phyloP scores from a whole-genome alignment of 331 rosid species.

The Stylosanthes scabra region DNA sequence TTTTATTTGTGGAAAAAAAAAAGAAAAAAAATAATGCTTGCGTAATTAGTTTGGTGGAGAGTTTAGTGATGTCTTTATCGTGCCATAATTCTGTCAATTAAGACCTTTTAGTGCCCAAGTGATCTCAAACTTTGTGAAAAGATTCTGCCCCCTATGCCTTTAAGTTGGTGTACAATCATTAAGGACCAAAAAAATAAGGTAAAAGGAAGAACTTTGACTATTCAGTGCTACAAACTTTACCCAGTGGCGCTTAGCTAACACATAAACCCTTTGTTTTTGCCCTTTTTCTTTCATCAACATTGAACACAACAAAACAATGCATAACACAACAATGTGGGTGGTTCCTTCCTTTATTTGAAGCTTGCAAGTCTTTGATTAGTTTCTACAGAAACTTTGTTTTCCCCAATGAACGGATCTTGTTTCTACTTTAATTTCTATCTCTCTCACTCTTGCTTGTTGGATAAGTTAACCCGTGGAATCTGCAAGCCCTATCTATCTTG shows the following conservation, averaged over 20 bases:
- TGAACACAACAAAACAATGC: background rate
- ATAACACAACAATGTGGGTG: background rate
- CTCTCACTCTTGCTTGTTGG: conserved; percentile 25
- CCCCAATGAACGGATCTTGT: conserved; percentile 67
- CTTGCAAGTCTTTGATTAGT: background rate
- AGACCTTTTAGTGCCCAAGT: conserved; percentile 30
- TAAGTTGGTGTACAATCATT: conserved; percentile 56
- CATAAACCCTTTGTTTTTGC: conserved; percentile 42
- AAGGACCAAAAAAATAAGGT: conserved; percentile 33
- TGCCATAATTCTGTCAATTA: conserved; percentile 26
- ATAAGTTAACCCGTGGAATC: conserved; percentile 38
- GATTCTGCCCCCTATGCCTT: conserved; percentile 45
- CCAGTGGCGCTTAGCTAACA: conserved; percentile 40
- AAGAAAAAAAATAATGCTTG: no score
- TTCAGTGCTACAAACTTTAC: conserved; percentile 37
- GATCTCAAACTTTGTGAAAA: conserved; percentile 41
- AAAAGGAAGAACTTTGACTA: conserved; percentile 41
- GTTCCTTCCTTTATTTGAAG: conserved; percentile 26
- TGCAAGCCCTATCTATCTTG: background rate
- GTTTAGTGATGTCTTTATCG: conserved; percentile 27
- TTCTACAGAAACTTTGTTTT: conserved; percentile 36
- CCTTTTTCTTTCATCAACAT: conserved; percentile 33
- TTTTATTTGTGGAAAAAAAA: background rate
- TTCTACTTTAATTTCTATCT: background rate
- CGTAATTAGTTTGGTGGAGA: background rate